A percentile compares a stretch with the other conserved stretches of the same genome.
Conservation (phyloP, 2,329 filamentous ascomycete species). For the Polytolypa hystricis region DNA sequence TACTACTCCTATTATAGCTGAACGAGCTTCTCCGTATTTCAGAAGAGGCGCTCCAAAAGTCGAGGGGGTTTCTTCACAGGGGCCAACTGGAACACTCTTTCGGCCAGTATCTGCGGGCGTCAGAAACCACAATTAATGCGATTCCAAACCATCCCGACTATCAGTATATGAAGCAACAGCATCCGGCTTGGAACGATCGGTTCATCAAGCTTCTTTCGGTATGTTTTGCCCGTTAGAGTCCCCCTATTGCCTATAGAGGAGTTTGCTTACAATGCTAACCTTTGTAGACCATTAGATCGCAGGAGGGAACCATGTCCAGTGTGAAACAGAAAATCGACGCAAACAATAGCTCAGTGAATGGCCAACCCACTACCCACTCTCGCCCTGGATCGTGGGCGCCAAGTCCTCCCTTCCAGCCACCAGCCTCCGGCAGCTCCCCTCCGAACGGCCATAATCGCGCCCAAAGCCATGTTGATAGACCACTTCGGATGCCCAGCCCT, state of each 20-base stretch:
- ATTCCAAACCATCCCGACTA: constrained; percentile 70
- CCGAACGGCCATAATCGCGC: background rate
- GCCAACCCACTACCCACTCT: background rate
- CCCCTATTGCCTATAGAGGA: constrained; percentile 5
- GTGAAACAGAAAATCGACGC: constrained; percentile 30
- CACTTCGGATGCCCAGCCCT: constrained; percentile 28
- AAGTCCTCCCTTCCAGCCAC: background rate
- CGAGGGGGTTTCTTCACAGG: constrained; percentile 21
- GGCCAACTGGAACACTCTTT: constrained; percentile 58
- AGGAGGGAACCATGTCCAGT: constrained; percentile 31
- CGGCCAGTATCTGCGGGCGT: constrained; percentile 73
- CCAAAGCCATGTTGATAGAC: background rate
- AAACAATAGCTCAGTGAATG: constrained; percentile 8
- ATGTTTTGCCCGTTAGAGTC: constrained; percentile 33
- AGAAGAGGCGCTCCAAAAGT: constrained; percentile 26
- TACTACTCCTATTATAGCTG: constrained; percentile 19
- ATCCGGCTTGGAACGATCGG: constrained; percentile 37
- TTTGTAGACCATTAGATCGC: constrained; percentile 17
- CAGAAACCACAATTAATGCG: constrained; percentile 62
- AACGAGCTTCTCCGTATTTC: constrained; percentile 24
- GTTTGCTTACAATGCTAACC: background rate
- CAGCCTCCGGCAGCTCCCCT: too few species aligned
- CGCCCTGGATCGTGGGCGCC: background rate
- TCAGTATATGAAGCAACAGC: constrained; percentile 49
- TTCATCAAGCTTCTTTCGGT: constrained; percentile 50